Conservation (phyloP, 768 basidiomycete genomes). For the Phanerodontia chrysosporium region DNA sequence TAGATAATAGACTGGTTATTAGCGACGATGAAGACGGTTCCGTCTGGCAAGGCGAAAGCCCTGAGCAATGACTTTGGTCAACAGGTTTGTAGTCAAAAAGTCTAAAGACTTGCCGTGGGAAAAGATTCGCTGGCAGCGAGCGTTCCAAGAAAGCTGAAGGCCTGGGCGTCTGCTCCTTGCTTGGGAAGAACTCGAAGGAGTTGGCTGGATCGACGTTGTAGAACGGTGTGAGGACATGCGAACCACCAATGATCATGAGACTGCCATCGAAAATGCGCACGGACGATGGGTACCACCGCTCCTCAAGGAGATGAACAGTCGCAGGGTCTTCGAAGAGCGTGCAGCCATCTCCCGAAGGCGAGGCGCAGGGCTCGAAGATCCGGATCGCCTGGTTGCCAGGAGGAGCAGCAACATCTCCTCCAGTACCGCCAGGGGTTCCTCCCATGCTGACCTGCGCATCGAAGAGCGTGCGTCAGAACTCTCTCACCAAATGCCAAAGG, state of each 20-base stretch:
- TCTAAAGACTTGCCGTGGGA: slow-evolving; percentile 13
- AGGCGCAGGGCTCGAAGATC: slow-evolving; percentile 27
- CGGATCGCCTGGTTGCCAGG: slow-evolving; percentile 21
- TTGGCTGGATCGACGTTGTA: slow-evolving; percentile 29
- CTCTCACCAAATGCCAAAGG: background rate
- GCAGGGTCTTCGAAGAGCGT: slow-evolving; percentile 26
- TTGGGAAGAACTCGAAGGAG: slow-evolving; percentile 29
- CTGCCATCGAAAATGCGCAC: slow-evolving; percentile 27
- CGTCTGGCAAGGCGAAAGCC: slow-evolving; percentile 22
- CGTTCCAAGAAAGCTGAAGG: slow-evolving; percentile 28
- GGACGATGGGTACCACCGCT: slow-evolving; percentile 29
- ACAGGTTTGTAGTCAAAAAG: background rate
- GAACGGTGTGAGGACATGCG: slow-evolving; percentile 23
- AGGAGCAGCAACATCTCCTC: slow-evolving; percentile 8
- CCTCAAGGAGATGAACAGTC: slow-evolving; percentile 20
- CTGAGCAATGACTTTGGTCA: slow-evolving; percentile 1
- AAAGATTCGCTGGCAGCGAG: slow-evolving; percentile 22
- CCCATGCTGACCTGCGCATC: slow-evolving; percentile 19
- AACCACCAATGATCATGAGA: slow-evolving; percentile 28
- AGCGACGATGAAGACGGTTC: slow-evolving; percentile 31
- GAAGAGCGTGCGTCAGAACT: too few relatives aligned
- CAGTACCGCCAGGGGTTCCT: slow-evolving; percentile 13
- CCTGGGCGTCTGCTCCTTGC: slow-evolving; percentile 26
- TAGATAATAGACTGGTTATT: slow-evolving; percentile 35
- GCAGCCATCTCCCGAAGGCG: slow-evolving; percentile 22